Evolutionary conservation across 2,329 filamentous ascomycete species (phyloP), one percentile per base, ranked within the genome.

Genomic region (Pseudogymnoascus sp.): DNA sequence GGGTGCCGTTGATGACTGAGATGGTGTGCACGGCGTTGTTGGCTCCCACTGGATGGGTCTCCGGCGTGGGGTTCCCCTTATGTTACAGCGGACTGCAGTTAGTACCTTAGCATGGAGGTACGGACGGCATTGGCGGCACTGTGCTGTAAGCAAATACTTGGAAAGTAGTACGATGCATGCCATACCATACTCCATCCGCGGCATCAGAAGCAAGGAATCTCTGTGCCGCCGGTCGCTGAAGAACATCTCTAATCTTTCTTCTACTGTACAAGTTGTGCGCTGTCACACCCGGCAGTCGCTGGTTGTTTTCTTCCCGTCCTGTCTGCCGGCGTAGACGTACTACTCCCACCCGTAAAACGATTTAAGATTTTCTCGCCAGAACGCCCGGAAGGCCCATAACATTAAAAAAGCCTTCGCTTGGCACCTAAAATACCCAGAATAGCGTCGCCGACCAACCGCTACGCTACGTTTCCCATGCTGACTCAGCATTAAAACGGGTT

Each of bases 331-430:
- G 45, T 52, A 30, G 45, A 26, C 26, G 45, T 52, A 30, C 45
- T 52, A 30, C 45, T 30, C 13, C 26, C 39, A 28, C 26, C 26
- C 45, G 45, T 30, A 30, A 52, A 52, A 52, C 13, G 45, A 52
- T 30, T 52, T 52, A 52, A 33, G 45, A 52, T 52, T 52, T 52
- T 52, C 45, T 33, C 45, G 45, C 45, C 45, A 52, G 45, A 52
- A 52, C 26, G 45, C 45, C 15, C 45, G 23, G 45, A 52, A 52
- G 45, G 45, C 45, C 45, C 45, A 52, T 52, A 52, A 52, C 45
- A 52, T 52, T 52, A 52, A 52, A 52, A 52, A 52, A 52, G 45
- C 45, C 45, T 52, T 52, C 45, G 45, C 45, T 52, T 52, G 45
- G 45, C 45, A 12, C 45, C 26, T 12, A 52, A 52, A 30, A 30